A percentile compares a stretch with the other conserved stretches of the same genome.
Evolutionary conservation across 2,329 filamentous ascomycete species (phyloP).

Genomic region (Leptographium wingfieldii): DNA sequence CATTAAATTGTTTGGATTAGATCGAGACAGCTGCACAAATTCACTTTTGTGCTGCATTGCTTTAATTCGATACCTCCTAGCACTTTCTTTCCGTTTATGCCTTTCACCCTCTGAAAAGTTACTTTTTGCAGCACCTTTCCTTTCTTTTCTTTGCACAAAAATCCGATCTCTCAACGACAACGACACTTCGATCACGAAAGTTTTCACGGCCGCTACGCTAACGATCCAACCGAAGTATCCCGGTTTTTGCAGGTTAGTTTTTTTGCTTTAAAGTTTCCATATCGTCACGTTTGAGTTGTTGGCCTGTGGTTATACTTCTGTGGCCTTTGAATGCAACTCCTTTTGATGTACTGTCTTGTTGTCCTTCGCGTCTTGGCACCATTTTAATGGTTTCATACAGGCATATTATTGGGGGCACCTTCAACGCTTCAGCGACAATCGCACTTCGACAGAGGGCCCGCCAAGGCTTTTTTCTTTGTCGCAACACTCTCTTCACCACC

Average conservation of each 20-base stretch:
- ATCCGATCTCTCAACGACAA: neutral
- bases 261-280: neutral
- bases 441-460: neutral
- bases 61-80: conserved; percentile 2
- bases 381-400: no score
- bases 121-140: neutral
- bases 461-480: neutral
- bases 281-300: neutral
- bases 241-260: neutral
- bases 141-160: neutral
- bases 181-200: neutral
- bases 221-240: neutral
- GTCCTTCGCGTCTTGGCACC: no score
- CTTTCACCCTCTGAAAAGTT: neutral
- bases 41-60: conserved; percentile 25
- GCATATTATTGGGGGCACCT: neutral
- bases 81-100: neutral
- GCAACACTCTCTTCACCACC: no score
- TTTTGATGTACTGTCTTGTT: no score
- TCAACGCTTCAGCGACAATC: neutral
- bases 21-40: conserved; percentile 21
- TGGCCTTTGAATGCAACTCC: no score
- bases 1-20: neutral
- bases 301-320: no score
- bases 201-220: neutral